Base-by-base conservation (phyloP, 2,329 filamentous ascomycete genomes). In the Parafenestella ontariensis region DNA sequence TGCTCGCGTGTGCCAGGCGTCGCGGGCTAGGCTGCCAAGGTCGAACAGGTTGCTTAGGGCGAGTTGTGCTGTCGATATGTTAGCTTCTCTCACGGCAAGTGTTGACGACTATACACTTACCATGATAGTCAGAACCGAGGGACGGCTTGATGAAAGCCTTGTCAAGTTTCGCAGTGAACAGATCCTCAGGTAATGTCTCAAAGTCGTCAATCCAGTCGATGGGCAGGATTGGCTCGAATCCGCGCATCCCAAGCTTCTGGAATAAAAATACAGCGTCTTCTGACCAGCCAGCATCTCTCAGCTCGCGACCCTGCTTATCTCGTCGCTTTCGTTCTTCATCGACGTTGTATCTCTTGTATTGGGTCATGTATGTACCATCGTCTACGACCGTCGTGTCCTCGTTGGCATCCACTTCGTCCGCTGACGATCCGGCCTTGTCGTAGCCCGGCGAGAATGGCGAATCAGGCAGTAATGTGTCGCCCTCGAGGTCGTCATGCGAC, bases 171-270 rank as follows among this genome's bases (percentile, higher is more conserved):
- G 69, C 60, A 8, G 79, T 78, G 69, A 87, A 87, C 1, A 87
- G 68, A 8, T 77, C 75, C 8, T 79, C 75, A 1, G 84, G 84
- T 13, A 87, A 66, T 15, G 80, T 84, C 8, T 73, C 71, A 57
- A 86, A 85, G 58, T 86, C 83, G 45, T 78, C 69, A 40, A 76
- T 73, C 83, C 83, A 86, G 55, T 74, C 74, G 11, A 70, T 66
- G 1, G 83, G 82, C 11, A 87, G 66, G 1, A 87, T 68, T 9
- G 85, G 81, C 70, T 86, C 84, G 47, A 80, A 81, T 15, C 85
- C 84, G 37, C 84, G 82, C 73, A 82, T 79, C 5, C 78, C 78
- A 26, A 87, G 77, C 52, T 81, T 81, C 52, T 81, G 79, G 59
- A 82, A 82, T 2, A 87, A 72, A 29, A 79, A 78, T 36, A 81